Base-by-base conservation (phyloP, 257 asterid species). In the Henckelia pumila region DNA sequence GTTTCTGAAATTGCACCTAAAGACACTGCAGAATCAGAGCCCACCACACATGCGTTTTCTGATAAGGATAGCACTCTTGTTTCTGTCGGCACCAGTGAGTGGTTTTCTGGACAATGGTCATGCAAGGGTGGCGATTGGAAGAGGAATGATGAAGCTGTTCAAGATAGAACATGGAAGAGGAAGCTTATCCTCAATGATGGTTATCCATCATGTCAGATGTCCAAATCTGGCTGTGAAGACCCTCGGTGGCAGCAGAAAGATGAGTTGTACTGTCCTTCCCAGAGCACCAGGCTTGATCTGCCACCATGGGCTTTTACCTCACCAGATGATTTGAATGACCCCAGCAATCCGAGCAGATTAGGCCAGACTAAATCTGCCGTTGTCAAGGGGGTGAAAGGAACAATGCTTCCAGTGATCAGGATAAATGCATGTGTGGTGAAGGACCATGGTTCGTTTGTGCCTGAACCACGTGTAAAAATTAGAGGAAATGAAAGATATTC, bases 51-150 rank as follows among this genome's bases (percentile, higher is more conserved):
- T 56, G 62, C 62, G 61, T 66, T 72, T 30, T 64, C 76, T 64
- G 97, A 87, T 69, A 84, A 64, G 78, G 95, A 87, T 73, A 71
- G 23, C 68, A 56, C 71, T 55, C 63, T 75, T 68, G 60, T 69
- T 72, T 83, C 32, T 79, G 72, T 64, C 19, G 84, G 84, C 53
- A 67, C 78, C 68, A 64, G 70, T 71, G 95, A 68, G 73, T 72
- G 72, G 66, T 84, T 86, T 79, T 85, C 89, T 76, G 88, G 96
- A 59, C 81, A 73, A 30, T 94, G 97, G 97, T 83, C 89, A 61
- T 87, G 95, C 76, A 91, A 83, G 81, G 97, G 99, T 59, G 89
- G 96, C 67, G 99, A 94, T 77, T 94, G 99, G 99, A 85, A 76
- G 88, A 88, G 92, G 85, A 85, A 64, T 19, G 97, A 94, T 70